phyloP scores from a whole-genome alignment of 805 yeast genomes.

The Kurtzmaniella fragi region DNA sequence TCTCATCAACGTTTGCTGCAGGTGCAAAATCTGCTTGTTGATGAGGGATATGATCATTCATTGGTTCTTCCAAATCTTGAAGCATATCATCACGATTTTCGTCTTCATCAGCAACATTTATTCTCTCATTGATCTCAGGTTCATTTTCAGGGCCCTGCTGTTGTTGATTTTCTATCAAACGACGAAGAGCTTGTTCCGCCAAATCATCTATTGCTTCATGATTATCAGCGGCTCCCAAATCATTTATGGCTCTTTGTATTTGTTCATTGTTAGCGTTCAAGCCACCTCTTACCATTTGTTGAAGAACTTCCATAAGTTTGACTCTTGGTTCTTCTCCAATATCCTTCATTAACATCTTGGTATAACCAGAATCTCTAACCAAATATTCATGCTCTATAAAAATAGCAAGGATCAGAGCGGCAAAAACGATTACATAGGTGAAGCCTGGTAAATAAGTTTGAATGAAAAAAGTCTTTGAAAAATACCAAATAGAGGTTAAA shows the following conservation, averaged over 20 bases:
- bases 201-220: conserved; percentile 6
- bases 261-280: conserved; percentile 18
- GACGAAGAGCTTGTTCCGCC: conserved; percentile 14
- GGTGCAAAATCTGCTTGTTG: neutral
- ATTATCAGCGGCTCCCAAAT: conserved; percentile 13
- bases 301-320: conserved; percentile 33
- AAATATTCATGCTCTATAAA: conserved; percentile 68
- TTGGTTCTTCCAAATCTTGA: neutral
- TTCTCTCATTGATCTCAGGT: neutral
- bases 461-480: conserved; percentile 15
- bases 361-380: conserved; percentile 63
- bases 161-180: conserved; percentile 11
- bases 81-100: neutral
- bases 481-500: conserved; percentile 10
- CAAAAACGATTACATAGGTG: conserved; percentile 34
- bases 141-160: neutral
- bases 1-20: conserved; percentile 7
- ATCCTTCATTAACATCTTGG: conserved; percentile 49
- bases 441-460: conserved; percentile 35
- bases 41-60: neutral
- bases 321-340: conserved; percentile 54
- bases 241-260: conserved; percentile 21
- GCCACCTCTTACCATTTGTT: conserved; percentile 19
- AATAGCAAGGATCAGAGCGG: conserved; percentile 40
- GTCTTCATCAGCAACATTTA: no score